Percentiles rank a stretch among this genome's conserved stretches.
Conservation (phyloP, 768 basidiomycete species). For the Podaxis sp. region DNA sequence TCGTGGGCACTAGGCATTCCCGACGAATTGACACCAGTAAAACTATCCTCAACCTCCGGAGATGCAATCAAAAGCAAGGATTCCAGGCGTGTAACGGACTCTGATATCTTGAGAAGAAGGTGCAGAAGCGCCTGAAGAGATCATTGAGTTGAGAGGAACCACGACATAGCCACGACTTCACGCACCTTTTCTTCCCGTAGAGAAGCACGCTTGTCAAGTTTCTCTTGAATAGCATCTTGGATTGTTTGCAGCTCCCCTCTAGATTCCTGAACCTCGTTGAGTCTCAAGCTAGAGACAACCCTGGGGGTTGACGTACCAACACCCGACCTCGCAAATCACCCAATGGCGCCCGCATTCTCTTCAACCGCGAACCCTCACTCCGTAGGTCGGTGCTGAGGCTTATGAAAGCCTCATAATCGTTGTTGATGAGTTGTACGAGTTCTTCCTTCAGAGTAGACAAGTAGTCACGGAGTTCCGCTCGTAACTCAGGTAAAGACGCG, state of each 20-base stretch:
- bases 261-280: conserved; percentile 46
- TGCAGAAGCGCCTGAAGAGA: conserved; percentile 71
- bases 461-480: conserved; percentile 86
- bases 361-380: conserved; percentile 77
- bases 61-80: conserved; percentile 73
- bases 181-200: conserved; percentile 86
- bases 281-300: neutral
- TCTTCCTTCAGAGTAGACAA: conserved; percentile 85
- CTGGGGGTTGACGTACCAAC: conserved; percentile 47
- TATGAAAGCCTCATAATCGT: conserved; percentile 98
- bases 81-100: conserved; percentile 87
- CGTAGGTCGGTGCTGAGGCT: conserved; percentile 90
- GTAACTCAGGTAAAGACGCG: conserved; percentile 84
- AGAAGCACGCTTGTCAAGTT: conserved; percentile 69
- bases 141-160: conserved; percentile 3
- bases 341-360: conserved; percentile 69
- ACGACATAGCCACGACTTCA: conserved; percentile 3
- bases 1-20: conserved; percentile 34
- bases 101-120: conserved; percentile 88
- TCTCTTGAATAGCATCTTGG: conserved; percentile 75
- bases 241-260: conserved; percentile 62
- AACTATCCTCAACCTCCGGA: conserved; percentile 43
- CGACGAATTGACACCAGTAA: conserved; percentile 33
- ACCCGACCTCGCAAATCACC: conserved; percentile 62
- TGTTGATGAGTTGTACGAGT: conserved; percentile 92